Percentiles rank a stretch among this genome's conserved stretches.
These are phyloP conservation scores for Sungouiella blattae DNA, from an alignment of 805 yeast genomes.

Conservation along the genomic window DNA sequence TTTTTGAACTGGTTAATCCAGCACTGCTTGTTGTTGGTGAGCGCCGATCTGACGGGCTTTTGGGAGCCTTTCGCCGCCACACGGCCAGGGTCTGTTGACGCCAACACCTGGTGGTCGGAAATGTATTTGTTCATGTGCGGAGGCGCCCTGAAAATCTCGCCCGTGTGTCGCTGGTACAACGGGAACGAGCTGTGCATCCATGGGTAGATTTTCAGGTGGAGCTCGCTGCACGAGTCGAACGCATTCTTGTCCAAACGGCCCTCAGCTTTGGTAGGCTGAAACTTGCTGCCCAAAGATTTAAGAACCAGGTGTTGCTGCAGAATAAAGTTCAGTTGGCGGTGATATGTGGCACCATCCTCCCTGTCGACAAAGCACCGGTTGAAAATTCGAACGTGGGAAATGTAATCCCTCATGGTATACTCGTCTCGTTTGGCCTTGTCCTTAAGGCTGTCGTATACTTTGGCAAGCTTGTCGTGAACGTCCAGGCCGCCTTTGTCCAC, in stretches of 20 bases:
- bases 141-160: conserved; percentile 20
- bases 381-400: not conserved
- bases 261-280: conserved; percentile 7
- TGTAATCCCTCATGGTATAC: not conserved
- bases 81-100: conserved; percentile 13
- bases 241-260: conserved; percentile 13
- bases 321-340: not conserved
- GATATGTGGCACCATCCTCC: not conserved
- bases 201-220: conserved; percentile 39
- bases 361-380: not conserved
- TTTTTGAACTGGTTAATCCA: conserved; percentile 15
- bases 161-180: conserved; percentile 39
- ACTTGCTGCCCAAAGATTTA: not conserved
- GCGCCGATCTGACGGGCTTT: not conserved
- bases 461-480: not conserved
- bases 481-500: not conserved
- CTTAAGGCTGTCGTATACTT: not conserved
- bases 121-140: conserved; percentile 24
- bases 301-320: not conserved
- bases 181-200: conserved; percentile 41
- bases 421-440: not conserved
- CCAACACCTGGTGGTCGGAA: conserved; percentile 9
- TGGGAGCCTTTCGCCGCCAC: conserved; percentile 7
- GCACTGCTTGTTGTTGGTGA: conserved; percentile 9
- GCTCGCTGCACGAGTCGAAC: conserved; percentile 23